Base-by-base conservation (phyloP, 176 grass and related monocot genomes). In the Cenchrus americanus region DNA sequence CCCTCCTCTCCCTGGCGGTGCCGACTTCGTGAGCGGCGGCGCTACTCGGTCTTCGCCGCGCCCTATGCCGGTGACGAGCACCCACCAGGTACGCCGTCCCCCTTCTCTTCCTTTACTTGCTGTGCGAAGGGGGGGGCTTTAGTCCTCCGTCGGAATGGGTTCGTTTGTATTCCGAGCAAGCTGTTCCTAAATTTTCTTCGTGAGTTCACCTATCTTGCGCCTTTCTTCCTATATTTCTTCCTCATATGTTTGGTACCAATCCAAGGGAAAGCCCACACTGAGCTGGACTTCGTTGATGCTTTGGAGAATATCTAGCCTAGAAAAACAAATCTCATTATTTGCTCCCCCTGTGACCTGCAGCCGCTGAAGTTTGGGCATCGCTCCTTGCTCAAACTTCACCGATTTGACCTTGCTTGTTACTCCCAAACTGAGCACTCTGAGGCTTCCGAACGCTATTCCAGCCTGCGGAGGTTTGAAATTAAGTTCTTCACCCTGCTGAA, bases 231-330 rank as follows among this genome's bases (percentile, higher is more conserved):
- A 6, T 0, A 0, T 5, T 17, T 26, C 2, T 53, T 1, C 49
- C 1, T 21, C n/a, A n/a, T n/a, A n/a, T n/a, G n/a, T n/a, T n/a
- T n/a, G n/a, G 2, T 13, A 2, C 3, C 0, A 0, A 55, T 55
- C 50, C 8, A 11, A 0, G 4, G 0, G 8, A 75, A 40, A 57
- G 8, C 0, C 2, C 40, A 57, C 15, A 6, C 0, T 7, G 17
- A 55, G 0, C 10, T 41, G 17, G 30, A 75, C 18, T 3, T 75
- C 10, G 0, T 2, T 75, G 51, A 75, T 75, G 27, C 51, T 57
- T 57, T 18, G 10, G 9, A 75, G 72, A 54, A 40, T 21, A 12
- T 7, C 26, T n/a, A 75, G 10, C 17, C 72, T 51, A 13, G 51
- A 40, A 57, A 75, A 13, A 5, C 4, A 17, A 12, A 54, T 6